phyloP scores from a whole-genome alignment of 2,329 filamentous ascomycete species.

The Aureobasidium sp. region DNA sequence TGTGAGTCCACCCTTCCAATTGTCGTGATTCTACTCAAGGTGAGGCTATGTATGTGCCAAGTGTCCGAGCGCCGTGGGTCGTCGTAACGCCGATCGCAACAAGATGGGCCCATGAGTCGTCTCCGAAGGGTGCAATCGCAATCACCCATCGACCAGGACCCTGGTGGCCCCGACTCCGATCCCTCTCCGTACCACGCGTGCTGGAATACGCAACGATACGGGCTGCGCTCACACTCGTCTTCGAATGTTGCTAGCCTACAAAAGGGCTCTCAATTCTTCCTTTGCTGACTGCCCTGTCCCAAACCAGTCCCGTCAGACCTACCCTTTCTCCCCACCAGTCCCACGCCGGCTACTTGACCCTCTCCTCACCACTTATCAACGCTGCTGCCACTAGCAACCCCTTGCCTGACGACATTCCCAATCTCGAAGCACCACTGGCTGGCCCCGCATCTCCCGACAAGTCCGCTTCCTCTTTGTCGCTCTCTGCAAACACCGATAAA shows the following conservation, averaged over 20 bases:
- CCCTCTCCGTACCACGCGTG: neutral
- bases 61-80: neutral
- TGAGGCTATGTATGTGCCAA: neutral
- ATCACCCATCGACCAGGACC: neutral
- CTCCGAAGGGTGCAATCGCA: neutral
- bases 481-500: conserved; percentile 33
- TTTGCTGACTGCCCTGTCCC: neutral
- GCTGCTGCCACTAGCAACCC: neutral
- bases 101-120: neutral
- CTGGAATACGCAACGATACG: neutral
- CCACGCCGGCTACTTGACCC: conserved; percentile 40
- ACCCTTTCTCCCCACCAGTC: conserved; percentile 38
- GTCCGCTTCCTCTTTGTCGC: conserved; percentile 12
- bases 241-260: neutral
- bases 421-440: conserved; percentile 21
- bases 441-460: conserved; percentile 25
- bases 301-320: conserved; percentile 11
- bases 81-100: conserved; percentile 11
- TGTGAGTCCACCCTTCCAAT: conserved; percentile 19
- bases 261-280: neutral
- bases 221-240: neutral
- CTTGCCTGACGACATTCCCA: conserved; percentile 18
- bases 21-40: neutral
- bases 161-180: neutral
- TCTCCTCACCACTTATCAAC: conserved; percentile 38